A percentile compares a stretch with the other conserved stretches of the same genome.
Evolutionary conservation across 1,284 basidiomycete species (phyloP).

Genomic region (Marasmius tenuissimus): DNA sequence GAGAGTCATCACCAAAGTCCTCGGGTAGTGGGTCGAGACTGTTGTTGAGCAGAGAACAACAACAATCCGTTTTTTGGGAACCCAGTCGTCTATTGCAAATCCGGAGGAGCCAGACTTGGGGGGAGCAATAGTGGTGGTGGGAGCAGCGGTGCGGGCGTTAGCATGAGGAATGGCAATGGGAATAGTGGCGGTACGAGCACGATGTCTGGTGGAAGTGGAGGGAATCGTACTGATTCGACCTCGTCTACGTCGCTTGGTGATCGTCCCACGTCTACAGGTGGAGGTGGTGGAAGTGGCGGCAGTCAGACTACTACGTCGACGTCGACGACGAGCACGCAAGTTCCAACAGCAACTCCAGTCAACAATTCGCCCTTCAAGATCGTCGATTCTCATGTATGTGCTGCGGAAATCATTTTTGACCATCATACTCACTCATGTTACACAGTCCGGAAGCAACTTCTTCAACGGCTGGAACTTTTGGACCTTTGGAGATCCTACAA

Average conservation of each 20-base stretch:
- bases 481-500: constrained; percentile 66
- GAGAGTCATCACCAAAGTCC: constrained; percentile 18
- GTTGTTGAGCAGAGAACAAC: constrained; percentile 13
- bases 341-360: constrained; percentile 24
- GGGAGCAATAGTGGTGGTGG: constrained; percentile 15
- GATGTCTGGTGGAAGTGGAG: constrained; percentile 10
- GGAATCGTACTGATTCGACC: constrained; percentile 14
- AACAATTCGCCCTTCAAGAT: constrained; percentile 29
- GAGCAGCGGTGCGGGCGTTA: not conserved
- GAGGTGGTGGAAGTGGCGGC: not conserved
- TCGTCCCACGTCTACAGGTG: constrained; percentile 4
- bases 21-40: not conserved
- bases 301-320: constrained; percentile 14
- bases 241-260: constrained; percentile 5
- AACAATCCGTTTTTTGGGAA: constrained; percentile 9
- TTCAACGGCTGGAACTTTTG: constrained; percentile 84
- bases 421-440: not conserved
- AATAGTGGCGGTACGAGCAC: not conserved
- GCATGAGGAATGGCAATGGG: constrained; percentile 6
- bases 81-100: constrained; percentile 42
- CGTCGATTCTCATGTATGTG: constrained; percentile 30
- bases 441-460: constrained; percentile 64
- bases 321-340: constrained; percentile 10
- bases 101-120: constrained; percentile 23
- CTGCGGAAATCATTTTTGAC: not conserved